Conservation (phyloP, 768 basidiomycete genomes). For the Chlorophyllum brunneum region DNA sequence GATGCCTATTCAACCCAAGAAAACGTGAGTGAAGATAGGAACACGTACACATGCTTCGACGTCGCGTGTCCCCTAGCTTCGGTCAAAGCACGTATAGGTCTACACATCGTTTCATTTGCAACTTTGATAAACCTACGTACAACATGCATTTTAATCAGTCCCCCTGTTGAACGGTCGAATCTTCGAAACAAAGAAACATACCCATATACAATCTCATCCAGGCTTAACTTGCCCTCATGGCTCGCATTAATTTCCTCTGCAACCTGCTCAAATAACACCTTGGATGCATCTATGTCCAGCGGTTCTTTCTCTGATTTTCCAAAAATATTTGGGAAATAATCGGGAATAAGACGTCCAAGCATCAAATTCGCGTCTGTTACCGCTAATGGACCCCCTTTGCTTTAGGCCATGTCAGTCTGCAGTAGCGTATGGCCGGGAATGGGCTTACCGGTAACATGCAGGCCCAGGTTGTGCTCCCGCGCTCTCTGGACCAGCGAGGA, state of each 20-base stretch:
- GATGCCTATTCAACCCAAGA: neutral
- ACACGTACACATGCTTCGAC: constrained; percentile 57
- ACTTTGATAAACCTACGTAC: constrained; percentile 84
- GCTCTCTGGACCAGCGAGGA: constrained; percentile 87
- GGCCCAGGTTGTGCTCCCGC: constrained; percentile 95
- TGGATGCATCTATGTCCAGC: constrained; percentile 72
- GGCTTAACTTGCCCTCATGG: constrained; percentile 50
- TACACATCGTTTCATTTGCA: constrained; percentile 94
- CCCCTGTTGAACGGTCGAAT: no score
- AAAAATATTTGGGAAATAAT: constrained; percentile 94
- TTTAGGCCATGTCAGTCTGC: no score
- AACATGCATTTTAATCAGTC: neutral
- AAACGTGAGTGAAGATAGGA: neutral
- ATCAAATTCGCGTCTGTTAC: constrained; percentile 92
- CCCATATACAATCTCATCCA: constrained; percentile 92
- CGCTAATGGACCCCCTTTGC: constrained; percentile 88
- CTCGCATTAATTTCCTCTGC: constrained; percentile 67
- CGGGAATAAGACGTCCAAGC: constrained; percentile 83
- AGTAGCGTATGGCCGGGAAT: neutral
- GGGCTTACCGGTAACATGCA: constrained; percentile 73
- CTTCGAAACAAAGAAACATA: constrained; percentile 27
- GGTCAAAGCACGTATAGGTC: constrained; percentile 88
- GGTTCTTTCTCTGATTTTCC: constrained; percentile 85
- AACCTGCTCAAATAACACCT: constrained; percentile 61
- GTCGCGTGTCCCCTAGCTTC: constrained; percentile 87